Evolutionary conservation across 441 rosid species (phyloP).

Genomic region (Bruguiera hainesii): DNA sequence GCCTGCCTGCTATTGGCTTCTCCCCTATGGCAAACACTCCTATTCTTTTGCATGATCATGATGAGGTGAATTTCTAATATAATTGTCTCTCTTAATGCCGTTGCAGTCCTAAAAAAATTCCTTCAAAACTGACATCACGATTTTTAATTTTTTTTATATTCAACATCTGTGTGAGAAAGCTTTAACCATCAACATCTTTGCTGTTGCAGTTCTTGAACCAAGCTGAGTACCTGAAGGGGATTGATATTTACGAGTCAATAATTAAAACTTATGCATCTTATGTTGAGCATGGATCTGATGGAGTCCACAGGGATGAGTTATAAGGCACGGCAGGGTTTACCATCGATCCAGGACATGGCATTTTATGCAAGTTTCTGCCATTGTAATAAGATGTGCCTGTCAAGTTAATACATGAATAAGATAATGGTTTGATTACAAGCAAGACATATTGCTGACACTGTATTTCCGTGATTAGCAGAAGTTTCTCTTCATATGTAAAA

Average conservation of each 20-base stretch:
- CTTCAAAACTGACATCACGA: background rate
- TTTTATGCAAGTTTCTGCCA: background rate
- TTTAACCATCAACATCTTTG: constrained; percentile 3
- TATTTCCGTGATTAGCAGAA: no score
- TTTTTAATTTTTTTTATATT: background rate
- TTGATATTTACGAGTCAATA: constrained; percentile 66
- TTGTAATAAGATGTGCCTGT: constrained; percentile 1
- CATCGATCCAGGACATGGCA: background rate
- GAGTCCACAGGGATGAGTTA: constrained; percentile 26
- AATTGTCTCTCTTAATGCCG: background rate
- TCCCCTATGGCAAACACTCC: constrained; percentile 96
- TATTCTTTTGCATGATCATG: constrained; percentile 82
- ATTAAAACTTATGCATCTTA: constrained; percentile 63
- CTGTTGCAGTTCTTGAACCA: constrained; percentile 68
- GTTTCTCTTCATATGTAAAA: no score
- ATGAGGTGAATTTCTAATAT: constrained; percentile 52
- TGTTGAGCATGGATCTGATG: constrained; percentile 24
- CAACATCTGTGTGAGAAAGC: no score
- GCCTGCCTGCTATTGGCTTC: constrained; percentile 85
- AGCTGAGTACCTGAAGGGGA: constrained; percentile 80
- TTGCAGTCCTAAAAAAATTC: background rate
- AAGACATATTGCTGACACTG: no score
- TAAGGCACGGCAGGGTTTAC: constrained; percentile 5
- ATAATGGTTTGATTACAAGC: background rate
- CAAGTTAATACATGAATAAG: constrained; percentile 15